Conservation (phyloP, 2,329 filamentous ascomycete genomes). For the Colletotrichum sp. region DNA sequence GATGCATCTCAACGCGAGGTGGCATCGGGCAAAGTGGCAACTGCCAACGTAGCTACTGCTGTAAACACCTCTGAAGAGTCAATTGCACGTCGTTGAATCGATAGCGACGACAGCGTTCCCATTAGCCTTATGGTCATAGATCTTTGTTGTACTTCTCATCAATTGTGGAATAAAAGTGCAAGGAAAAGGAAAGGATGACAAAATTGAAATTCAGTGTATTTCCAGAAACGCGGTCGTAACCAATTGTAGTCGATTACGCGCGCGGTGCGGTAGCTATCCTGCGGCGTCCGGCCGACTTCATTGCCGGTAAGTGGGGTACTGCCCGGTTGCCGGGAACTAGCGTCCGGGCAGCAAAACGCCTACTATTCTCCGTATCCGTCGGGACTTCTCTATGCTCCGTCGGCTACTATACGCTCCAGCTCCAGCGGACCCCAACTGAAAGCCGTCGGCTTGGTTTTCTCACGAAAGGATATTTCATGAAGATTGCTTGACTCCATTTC, state of each 20-base stretch:
- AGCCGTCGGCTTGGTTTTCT: background rate
- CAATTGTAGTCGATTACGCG: background rate
- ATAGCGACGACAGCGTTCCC: background rate
- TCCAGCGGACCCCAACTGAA: background rate
- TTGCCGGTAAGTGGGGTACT: background rate
- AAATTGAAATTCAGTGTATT: no score
- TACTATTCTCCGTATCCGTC: background rate
- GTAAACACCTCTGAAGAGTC: background rate
- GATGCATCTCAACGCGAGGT: background rate
- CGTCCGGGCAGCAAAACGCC: background rate
- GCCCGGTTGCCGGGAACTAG: background rate
- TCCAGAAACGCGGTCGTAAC: background rate
- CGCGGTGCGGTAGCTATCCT: background rate
- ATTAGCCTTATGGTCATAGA: background rate
- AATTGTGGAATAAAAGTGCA: no score
- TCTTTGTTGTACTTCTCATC: rapidly evolving
- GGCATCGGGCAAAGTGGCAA: background rate
- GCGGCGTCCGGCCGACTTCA: background rate
- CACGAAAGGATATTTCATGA: background rate
- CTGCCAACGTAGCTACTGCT: background rate
- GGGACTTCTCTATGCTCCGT: background rate
- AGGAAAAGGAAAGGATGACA: no score
- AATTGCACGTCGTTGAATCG: background rate
- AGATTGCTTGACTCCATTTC: background rate
- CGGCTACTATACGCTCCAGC: background rate